A percentile compares a stretch with the other conserved stretches of the same genome.
These are phyloP conservation scores for Theileria annulata DNA, from an alignment of 169 alveolate genomes.

Conservation along the genomic window DNA sequence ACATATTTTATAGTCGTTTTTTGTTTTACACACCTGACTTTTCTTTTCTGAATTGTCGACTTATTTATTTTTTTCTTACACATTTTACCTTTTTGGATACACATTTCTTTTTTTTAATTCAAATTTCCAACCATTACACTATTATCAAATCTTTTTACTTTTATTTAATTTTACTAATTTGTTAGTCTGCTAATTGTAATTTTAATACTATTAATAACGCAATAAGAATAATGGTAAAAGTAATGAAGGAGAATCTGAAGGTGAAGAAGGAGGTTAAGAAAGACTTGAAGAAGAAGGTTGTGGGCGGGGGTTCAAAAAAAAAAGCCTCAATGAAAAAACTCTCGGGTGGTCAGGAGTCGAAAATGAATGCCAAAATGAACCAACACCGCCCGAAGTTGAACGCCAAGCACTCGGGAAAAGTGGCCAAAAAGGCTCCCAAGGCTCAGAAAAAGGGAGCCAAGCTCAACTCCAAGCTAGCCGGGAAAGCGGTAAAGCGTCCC, in stretches of 20 bases:
- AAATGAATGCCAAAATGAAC: background rate
- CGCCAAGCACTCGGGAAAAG: constrained; percentile 2
- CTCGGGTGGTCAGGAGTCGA: background rate
- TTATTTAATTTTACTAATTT: background rate
- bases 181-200: no score
- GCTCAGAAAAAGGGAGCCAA: background rate
- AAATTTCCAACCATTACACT: background rate
- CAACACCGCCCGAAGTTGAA: background rate
- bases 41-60: background rate
- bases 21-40: background rate
- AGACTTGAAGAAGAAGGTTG: no score
- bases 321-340: background rate
- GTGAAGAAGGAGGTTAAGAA: background rate
- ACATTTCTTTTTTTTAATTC: background rate
- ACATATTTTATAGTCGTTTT: background rate
- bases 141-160: background rate
- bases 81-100: background rate
- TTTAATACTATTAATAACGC: no score
- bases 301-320: background rate
- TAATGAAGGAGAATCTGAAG: background rate
- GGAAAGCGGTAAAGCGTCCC: background rate
- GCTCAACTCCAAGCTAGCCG: background rate
- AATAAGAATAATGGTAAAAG: background rate
- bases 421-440: background rate
- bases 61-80: background rate